Base-by-base conservation (phyloP, 192 early-diverging fungal species). In the Umbelopsis sp. region DNA sequence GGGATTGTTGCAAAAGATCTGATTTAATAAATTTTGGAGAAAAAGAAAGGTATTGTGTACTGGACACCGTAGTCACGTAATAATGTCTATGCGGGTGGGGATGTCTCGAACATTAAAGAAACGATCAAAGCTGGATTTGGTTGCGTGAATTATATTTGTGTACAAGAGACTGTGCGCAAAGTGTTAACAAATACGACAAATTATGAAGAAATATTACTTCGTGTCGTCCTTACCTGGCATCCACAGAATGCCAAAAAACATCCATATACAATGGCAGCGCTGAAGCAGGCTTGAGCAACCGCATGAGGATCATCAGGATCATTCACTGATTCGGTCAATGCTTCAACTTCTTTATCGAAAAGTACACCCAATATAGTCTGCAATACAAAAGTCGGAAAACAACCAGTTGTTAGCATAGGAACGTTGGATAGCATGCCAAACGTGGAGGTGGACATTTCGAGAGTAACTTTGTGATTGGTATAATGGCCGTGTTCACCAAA, bases 201-300 rank as follows among this genome's bases (percentile, higher is more conserved):
- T 3, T n/a, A 4, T 8, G 1, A 55, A 8, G 7, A 21, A 46
- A 46, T 46, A 64, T 25, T 10, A 6, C 15, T 64, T 20, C 15
- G 6, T 12, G 6, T 33, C 25, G 46, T 51, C 30, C 37, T 64
- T 82, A 84, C 80, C 79, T 85, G 84, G 70, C 77, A 85, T 44
- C 78, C 74, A 51, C 84, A 85, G 44, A 83, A 85, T 23, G 75
- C 70, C 25, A 85, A 73, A 76, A 85, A 81, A 61, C 80, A 81
- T 30, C 77, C 81, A 64, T 85, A 85, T 12, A 85, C 79, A 20
- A 72, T 61, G 10, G 84, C 82, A 46, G 81, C 84, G 4, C 78
- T 78, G 18, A 85, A 75, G 51, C 84, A 85, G 22, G 84, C 75
- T 66, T 80, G 71, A 49, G 84, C 84, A 22, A 80, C 78, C 12